Evolutionary conservation across 768 basidiomycete genomes (phyloP), one percentile per base, ranked within the genome.

Genomic region (Mycena polygramma): DNA sequence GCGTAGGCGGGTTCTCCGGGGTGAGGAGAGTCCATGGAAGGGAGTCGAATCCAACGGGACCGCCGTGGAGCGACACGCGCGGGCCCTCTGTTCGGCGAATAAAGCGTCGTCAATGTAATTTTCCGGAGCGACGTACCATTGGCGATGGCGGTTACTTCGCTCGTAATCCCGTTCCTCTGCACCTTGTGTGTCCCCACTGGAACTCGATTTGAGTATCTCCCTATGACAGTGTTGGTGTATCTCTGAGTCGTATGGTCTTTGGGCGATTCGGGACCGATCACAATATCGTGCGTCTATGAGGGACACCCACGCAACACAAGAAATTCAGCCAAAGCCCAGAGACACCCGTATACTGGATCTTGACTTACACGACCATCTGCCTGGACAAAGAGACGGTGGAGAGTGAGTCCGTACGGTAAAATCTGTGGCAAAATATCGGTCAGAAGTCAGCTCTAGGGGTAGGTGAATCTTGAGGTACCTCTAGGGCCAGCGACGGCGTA

Each of bases 191-290:
- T 82, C 30, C 88, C 88, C n/a, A 87, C 88, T 1, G 92, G 90
- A 61, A 94, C 83, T 41, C 92, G 86, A 79, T 94, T 94, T 26
- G 91, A 83, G 72, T 93, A 93, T 74, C 92, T 83, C 36, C 93
- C 93, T 59, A 94, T 84, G 75, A 93, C 84, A 13, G 90, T 88
- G 80, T 94, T 93, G 54, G 86, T 89, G 79, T 94, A 94, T 79
- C 89, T 91, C 77, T 91, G 86, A 14, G 77, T 79, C 39, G 82
- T 77, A 77, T 93, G 91, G 69, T 84, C 88, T 70, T 84, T 75
- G 58, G 91, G 88, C 52, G 82, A 79, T 80, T 92, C 90, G 46
- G 93, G 92, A 20, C 92, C 93, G 73, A 93, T 85, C 51, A 94
- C 88, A 67, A 94, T 86, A 78, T 94, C 93, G 79, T 94, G 91